A percentile compares a stretch with the other conserved stretches of the same genome.
Evolutionary conservation across 2,329 filamentous ascomycete genomes (phyloP).

Genomic region (Aureobasidium pullulans): DNA sequence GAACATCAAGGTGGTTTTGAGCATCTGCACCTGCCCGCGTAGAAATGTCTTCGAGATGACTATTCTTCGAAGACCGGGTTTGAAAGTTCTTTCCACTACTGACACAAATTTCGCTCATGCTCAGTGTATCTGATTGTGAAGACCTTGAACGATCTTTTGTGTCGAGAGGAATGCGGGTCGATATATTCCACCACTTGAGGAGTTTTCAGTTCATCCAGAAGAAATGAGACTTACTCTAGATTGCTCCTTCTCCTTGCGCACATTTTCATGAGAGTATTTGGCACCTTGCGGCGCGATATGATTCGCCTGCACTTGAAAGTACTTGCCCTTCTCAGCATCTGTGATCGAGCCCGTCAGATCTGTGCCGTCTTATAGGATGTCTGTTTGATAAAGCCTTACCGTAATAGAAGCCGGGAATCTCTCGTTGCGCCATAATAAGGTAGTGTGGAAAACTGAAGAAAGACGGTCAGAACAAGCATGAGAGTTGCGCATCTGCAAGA

Average conservation of each 20-base stretch:
- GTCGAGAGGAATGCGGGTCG: not conserved
- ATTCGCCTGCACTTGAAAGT: slow-evolving; percentile 40
- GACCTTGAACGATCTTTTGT: no score
- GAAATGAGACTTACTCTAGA: slow-evolving; percentile 22
- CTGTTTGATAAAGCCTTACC: slow-evolving; percentile 21
- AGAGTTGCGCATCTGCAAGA: not conserved
- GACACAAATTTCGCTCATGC: no score
- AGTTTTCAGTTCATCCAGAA: not conserved
- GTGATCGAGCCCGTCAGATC: not conserved
- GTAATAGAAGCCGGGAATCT: slow-evolving; percentile 40
- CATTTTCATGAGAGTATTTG: slow-evolving; percentile 36
- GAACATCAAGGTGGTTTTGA: not conserved
- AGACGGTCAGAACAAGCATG: not conserved
- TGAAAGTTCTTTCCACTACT: no score
- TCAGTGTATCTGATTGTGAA: no score
- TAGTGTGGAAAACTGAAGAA: not conserved
- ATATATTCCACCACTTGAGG: not conserved
- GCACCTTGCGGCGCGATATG: slow-evolving; percentile 27
- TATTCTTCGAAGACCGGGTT: not conserved
- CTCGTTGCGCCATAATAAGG: not conserved
- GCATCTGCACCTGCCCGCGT: not conserved
- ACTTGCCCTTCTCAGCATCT: slow-evolving; percentile 42
- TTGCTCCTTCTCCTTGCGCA: slow-evolving; percentile 29
- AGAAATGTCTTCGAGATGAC: not conserved
- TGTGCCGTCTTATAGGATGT: not conserved